These are phyloP conservation scores for Phytophthora meadii DNA, from an alignment of 352 stramenopile species.

Conservation along the genomic window DNA sequence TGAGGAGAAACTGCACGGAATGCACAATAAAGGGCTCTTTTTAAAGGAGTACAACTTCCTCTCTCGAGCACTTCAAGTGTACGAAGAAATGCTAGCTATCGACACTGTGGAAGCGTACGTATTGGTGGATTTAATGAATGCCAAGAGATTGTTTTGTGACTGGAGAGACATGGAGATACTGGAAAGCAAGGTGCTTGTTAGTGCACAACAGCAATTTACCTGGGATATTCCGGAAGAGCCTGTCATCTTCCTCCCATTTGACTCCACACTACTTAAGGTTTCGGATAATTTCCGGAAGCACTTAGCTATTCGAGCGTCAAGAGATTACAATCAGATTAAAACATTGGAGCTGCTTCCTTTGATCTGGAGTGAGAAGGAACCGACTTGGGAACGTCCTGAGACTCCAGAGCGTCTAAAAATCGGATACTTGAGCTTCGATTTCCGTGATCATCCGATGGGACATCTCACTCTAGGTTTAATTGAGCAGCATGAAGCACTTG, in stretches of 20 bases:
- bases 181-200: constrained; percentile 48
- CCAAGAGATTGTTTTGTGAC: constrained; percentile 60
- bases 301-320: constrained; percentile 44
- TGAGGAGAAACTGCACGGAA: constrained; percentile 29
- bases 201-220: constrained; percentile 32
- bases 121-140: constrained; percentile 60
- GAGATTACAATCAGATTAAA: constrained; percentile 42
- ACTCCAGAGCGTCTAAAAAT: constrained; percentile 62
- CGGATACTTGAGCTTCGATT: constrained; percentile 92
- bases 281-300: constrained; percentile 56
- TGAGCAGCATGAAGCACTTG: constrained; percentile 65
- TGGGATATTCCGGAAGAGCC: background rate
- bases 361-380: constrained; percentile 12
- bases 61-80: constrained; percentile 45
- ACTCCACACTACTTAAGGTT: constrained; percentile 68
- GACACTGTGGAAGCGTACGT: constrained; percentile 43
- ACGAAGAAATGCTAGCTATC: constrained; percentile 50
- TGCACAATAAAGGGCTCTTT: constrained; percentile 84
- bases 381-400: constrained; percentile 12
- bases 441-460: constrained; percentile 94
- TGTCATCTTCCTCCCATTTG: constrained; percentile 66
- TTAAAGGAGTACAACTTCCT: constrained; percentile 55
- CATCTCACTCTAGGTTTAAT: constrained; percentile 89
- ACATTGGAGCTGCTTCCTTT: constrained; percentile 43
- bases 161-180: constrained; percentile 64